These are phyloP conservation scores for Nemania bipapillata DNA, from an alignment of 2,329 filamentous ascomycete species.

Conservation along the genomic window DNA sequence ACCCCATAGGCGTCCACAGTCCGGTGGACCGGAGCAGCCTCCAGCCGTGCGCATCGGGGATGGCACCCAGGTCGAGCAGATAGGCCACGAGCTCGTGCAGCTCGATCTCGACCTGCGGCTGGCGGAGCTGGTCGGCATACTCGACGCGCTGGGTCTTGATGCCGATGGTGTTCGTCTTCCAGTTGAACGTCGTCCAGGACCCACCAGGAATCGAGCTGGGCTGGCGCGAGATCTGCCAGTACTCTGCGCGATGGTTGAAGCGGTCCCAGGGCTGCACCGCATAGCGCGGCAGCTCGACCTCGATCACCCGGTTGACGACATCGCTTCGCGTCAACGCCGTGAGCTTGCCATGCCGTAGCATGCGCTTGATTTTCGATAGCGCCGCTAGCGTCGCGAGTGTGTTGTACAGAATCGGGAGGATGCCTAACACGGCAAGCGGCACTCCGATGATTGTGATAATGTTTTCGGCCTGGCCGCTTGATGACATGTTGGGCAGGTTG, in stretches of 20 bases:
- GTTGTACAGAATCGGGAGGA: constrained; percentile 74
- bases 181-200: constrained; percentile 73
- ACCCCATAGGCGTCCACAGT: constrained; percentile 70
- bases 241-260: constrained; percentile 62
- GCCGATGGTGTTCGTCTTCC: constrained; percentile 71
- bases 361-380: constrained; percentile 68
- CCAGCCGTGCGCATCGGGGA: constrained; percentile 69
- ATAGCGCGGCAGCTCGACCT: constrained; percentile 72
- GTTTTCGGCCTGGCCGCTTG: constrained; percentile 52
- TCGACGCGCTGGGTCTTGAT: constrained; percentile 71
- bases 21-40: constrained; percentile 66
- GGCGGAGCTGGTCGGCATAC: constrained; percentile 67
- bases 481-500: constrained; percentile 28
- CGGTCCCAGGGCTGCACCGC: constrained; percentile 71
- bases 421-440: constrained; percentile 67
- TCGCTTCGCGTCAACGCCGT: constrained; percentile 71
- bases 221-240: constrained; percentile 66
- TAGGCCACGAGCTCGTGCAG: constrained; percentile 72
- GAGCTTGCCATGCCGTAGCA: constrained; percentile 66
- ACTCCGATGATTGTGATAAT: constrained; percentile 68
- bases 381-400: constrained; percentile 69
- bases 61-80: constrained; percentile 70
- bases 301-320: constrained; percentile 72
- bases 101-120: constrained; percentile 63
- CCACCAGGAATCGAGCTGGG: constrained; percentile 68